Conservation (phyloP, 305 asterid species). For the Fraxinus ornus region DNA sequence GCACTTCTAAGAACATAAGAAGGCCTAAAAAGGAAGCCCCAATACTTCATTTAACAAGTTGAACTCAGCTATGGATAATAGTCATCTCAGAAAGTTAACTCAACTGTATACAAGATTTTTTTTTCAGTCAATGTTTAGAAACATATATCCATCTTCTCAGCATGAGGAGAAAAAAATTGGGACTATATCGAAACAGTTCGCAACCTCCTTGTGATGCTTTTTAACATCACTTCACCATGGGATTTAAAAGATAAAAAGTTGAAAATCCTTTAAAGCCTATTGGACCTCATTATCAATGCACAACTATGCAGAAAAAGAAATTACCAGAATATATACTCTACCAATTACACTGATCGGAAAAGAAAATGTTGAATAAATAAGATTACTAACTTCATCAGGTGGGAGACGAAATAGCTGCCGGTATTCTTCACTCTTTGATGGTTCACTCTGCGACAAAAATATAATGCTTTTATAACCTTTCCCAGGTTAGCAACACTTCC, state of each 20-base stretch:
- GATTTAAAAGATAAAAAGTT: neutral
- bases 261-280: neutral
- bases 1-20: neutral
- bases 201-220: neutral
- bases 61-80: neutral
- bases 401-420: conserved; percentile 93
- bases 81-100: neutral
- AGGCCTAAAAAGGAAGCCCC: neutral
- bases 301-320: neutral
- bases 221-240: conserved; percentile 15
- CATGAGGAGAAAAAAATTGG: neutral
- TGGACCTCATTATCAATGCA: conserved; percentile 9
- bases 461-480: conserved; percentile 6
- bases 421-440: conserved; percentile 82
- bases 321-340: conserved; percentile 4
- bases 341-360: neutral
- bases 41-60: neutral
- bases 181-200: neutral
- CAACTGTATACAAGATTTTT: neutral
- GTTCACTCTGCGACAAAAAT: conserved; percentile 52
- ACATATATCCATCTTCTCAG: neutral
- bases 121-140: neutral
- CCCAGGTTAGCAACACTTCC: neutral
- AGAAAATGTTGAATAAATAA: neutral
- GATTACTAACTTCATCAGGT: conserved; percentile 73